These are phyloP conservation scores for Rhodotorula graminis DNA, from an alignment of 768 basidiomycete species.

Conservation along the genomic window DNA sequence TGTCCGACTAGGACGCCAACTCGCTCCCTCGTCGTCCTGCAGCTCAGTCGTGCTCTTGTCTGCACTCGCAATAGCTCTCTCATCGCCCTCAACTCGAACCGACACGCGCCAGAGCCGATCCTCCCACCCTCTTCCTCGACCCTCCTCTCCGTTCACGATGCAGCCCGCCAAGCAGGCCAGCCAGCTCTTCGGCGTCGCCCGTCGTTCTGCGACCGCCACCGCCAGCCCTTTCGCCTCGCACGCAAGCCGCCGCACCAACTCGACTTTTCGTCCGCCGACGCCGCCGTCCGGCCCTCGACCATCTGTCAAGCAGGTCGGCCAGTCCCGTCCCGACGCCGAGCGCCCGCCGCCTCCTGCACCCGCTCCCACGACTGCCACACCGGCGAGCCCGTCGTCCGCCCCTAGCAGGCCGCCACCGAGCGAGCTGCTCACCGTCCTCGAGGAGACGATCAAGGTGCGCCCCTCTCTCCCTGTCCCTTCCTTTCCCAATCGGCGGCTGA, in stretches of 20 bases:
- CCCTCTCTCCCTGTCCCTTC: conserved; percentile 10
- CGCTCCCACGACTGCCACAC: neutral
- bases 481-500: neutral
- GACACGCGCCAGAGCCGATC: neutral
- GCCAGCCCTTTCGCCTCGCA: neutral
- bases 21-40: too few relatives aligned
- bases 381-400: neutral
- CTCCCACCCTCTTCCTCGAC: neutral
- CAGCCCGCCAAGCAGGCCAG: neutral
- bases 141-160: neutral
- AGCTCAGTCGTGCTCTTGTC: too few relatives aligned
- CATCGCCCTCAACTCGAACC: neutral
- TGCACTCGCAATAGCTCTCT: too few relatives aligned
- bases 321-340: neutral
- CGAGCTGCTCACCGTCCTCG: conserved; percentile 48
- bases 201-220: neutral
- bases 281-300: neutral
- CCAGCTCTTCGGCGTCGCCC: neutral
- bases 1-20: too few relatives aligned
- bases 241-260: neutral
- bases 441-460: conserved; percentile 66
- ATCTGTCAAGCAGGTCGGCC: conserved; percentile 1
- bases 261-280: neutral
- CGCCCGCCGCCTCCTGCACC: neutral
- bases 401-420: neutral